These are phyloP conservation scores for Phytophthora meadii DNA, from an alignment of 352 stramenopile species.

Conservation along the genomic window DNA sequence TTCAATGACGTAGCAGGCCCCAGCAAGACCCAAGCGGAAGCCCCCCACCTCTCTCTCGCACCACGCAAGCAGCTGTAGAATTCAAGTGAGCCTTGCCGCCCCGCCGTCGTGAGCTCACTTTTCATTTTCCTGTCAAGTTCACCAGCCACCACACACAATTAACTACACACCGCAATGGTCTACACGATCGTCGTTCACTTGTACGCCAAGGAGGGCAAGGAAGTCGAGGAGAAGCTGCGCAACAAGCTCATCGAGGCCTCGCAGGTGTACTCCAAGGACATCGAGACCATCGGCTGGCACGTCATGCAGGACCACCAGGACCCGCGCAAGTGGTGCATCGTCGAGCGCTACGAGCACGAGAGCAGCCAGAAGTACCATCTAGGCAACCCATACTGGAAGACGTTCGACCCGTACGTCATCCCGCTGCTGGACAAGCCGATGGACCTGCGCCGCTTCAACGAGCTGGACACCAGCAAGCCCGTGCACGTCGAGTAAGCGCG, in stretches of 20 bases:
- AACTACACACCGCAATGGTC: constrained; percentile 27
- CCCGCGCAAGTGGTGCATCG: constrained; percentile 45
- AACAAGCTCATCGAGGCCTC: constrained; percentile 48
- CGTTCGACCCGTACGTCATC: constrained; percentile 37
- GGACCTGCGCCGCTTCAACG: constrained; percentile 41
- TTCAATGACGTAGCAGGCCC: constrained; percentile 32
- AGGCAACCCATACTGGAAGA: constrained; percentile 41
- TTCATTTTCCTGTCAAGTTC: constrained; percentile 34
- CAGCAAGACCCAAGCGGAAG: constrained; percentile 23
- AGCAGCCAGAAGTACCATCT: constrained; percentile 43
- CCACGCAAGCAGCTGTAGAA: neutral
- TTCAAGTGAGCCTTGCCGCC: neutral
- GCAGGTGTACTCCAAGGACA: constrained; percentile 44
- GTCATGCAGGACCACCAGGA: constrained; percentile 45
- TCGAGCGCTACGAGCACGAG: constrained; percentile 45
- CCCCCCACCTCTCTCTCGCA: neutral
- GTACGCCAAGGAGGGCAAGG: constrained; percentile 46
- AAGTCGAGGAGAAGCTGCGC: constrained; percentile 45
- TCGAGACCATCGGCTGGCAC: constrained; percentile 37
- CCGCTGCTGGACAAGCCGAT: constrained; percentile 38
- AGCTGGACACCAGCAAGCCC: constrained; percentile 43
- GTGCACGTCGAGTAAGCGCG: constrained; percentile 25
- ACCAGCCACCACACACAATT: constrained; percentile 2
- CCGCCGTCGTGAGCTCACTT: constrained; percentile 25
- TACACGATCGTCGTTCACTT: constrained; percentile 47